A percentile compares a stretch with the other conserved stretches of the same genome.
Conservation (phyloP, 495 filamentous ascomycete species). For the Tetracladium marchalianum region DNA sequence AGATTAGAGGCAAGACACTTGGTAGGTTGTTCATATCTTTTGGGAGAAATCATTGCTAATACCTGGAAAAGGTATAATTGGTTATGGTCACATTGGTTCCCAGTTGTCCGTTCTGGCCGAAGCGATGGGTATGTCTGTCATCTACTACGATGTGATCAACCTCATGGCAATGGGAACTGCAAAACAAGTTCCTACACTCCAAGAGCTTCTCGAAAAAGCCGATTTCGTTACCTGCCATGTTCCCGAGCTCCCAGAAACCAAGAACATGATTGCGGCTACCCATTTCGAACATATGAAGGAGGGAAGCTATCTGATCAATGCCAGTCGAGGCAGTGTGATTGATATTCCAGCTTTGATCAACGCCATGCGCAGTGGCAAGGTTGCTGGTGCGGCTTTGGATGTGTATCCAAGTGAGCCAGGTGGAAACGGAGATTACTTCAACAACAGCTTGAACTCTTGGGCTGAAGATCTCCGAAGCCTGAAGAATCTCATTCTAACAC, state of each 20-base stretch:
- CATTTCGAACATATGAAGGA: slow-evolving; percentile 84
- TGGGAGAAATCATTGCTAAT: slow-evolving; percentile 10
- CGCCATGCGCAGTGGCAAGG: slow-evolving; percentile 76
- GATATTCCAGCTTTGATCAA: slow-evolving; percentile 90
- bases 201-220: slow-evolving; percentile 62
- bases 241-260: slow-evolving; percentile 84
- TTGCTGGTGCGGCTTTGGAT: slow-evolving; percentile 91
- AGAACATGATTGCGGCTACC: slow-evolving; percentile 69
- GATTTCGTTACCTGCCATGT: slow-evolving; percentile 96
- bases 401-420: slow-evolving; percentile 92
- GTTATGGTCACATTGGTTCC: slow-evolving; percentile 95
- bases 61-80: slow-evolving; percentile 65
- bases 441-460: slow-evolving; percentile 73
- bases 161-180: slow-evolving; percentile 88
- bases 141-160: slow-evolving; percentile 89
- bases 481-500: slow-evolving; percentile 89
- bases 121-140: slow-evolving; percentile 93
- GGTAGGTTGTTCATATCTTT: slow-evolving; percentile 37
- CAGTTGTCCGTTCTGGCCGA: slow-evolving; percentile 95
- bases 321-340: slow-evolving; percentile 84
- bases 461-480: slow-evolving; percentile 74
- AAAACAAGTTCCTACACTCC: slow-evolving; percentile 67
- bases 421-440: slow-evolving; percentile 93
- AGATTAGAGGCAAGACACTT: slow-evolving; percentile 93
- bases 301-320: slow-evolving; percentile 92